Evolutionary conservation across 2,329 filamentous ascomycete genomes (phyloP).

Genomic region (Aschersonia sp.): DNA sequence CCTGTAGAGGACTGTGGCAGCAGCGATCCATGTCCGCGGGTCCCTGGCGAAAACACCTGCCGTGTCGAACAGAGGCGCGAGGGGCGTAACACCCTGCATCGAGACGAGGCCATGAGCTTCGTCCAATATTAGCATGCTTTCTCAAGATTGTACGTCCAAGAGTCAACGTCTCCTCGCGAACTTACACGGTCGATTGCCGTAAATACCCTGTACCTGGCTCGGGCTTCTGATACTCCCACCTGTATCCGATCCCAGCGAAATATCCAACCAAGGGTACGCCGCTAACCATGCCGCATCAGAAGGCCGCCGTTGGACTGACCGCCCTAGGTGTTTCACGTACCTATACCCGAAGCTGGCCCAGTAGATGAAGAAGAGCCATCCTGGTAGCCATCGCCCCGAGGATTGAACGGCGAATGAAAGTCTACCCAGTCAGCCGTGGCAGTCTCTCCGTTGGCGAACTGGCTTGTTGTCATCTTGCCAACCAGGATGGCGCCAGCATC

Average conservation of each 20-base stretch:
- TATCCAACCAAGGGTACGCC: conserved; percentile 29
- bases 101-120: conserved; percentile 19
- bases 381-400: conserved; percentile 32
- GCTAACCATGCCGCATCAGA: conserved; percentile 7
- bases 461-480: conserved; percentile 29
- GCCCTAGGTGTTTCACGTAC: background rate
- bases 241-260: conserved; percentile 28
- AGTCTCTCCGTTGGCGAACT: conserved; percentile 25
- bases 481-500: conserved; percentile 39
- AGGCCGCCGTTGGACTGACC: no score
- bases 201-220: conserved; percentile 26
- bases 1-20: conserved; percentile 15
- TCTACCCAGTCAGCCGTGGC: conserved; percentile 31
- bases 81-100: conserved; percentile 23
- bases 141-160: no score
- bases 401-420: conserved; percentile 24
- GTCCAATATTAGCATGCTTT: background rate
- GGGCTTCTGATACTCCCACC: conserved; percentile 31
- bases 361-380: conserved; percentile 25
- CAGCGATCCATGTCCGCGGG: conserved; percentile 16
- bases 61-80: conserved; percentile 26
- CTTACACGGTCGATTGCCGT: conserved; percentile 26
- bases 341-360: conserved; percentile 9
- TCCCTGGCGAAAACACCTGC: conserved; percentile 26
- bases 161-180: background rate